These are phyloP conservation scores for Magnolia officinalis DNA, from an alignment of 164 flowering plant genomes.

Conservation along the genomic window DNA sequence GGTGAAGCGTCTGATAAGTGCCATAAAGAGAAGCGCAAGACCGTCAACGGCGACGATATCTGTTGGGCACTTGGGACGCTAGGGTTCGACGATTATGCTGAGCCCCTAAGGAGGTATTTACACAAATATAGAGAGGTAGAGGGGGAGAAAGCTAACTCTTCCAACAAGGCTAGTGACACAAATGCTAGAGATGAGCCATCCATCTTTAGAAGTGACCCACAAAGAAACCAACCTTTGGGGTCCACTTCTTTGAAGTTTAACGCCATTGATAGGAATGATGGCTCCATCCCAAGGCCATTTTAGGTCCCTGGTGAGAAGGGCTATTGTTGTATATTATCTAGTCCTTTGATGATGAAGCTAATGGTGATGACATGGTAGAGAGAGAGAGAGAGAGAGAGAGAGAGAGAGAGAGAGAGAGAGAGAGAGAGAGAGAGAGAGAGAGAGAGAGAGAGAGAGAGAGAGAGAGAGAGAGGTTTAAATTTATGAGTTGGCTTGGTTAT, in stretches of 20 bases:
- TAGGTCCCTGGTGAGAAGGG: slow-evolving; percentile 13
- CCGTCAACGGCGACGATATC: slow-evolving; percentile 72
- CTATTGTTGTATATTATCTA: slow-evolving; percentile 3
- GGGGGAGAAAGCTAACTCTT: slow-evolving; percentile 44
- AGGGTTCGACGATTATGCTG: slow-evolving; percentile 71
- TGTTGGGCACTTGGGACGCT: slow-evolving; percentile 58
- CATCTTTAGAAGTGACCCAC: slow-evolving; percentile 13
- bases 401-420: not conserved
- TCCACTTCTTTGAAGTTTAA: slow-evolving; percentile 9
- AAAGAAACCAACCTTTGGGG: slow-evolving; percentile 3
- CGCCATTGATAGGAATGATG: slow-evolving; percentile 25
- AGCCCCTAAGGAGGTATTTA: slow-evolving; percentile 57
- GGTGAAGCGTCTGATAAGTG: slow-evolving; percentile 82
- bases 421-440: too few species aligned
- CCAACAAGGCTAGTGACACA: not conserved
- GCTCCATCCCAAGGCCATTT: slow-evolving; percentile 28
- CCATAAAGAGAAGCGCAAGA: slow-evolving; percentile 72
- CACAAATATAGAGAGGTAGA: slow-evolving; percentile 55
- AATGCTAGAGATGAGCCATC: not conserved
- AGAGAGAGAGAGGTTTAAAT: not conserved
- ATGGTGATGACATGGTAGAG: slow-evolving; percentile 1
- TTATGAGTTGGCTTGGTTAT: not conserved
- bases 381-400: too few species aligned
- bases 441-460: not conserved
- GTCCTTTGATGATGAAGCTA: not conserved